Evolutionary conservation across 768 basidiomycete genomes (phyloP).

Genomic region (Boletus rufocinnamomeus): DNA sequence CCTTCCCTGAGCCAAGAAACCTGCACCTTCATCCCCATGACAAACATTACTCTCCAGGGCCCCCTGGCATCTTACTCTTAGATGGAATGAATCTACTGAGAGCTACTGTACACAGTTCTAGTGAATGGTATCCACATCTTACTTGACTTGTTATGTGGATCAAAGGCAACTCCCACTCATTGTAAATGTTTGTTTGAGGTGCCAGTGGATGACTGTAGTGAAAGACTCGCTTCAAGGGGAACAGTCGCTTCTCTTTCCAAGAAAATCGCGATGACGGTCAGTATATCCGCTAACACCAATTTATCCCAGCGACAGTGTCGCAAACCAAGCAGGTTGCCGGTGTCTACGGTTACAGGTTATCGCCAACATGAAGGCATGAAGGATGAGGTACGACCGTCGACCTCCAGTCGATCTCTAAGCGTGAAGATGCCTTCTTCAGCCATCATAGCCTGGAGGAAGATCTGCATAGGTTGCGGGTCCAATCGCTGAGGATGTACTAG

Average conservation of each 20-base stretch:
- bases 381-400: not conserved
- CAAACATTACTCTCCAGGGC: too few species aligned
- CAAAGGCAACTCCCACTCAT: too few species aligned
- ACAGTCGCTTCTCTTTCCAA: not conserved
- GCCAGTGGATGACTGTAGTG: too few species aligned
- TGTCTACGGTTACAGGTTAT: not conserved
- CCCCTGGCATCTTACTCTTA: too few species aligned
- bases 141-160: too few species aligned
- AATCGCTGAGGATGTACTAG: conserved; percentile 21
- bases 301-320: not conserved
- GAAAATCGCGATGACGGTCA: not conserved
- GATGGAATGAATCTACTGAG: too few species aligned
- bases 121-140: too few species aligned
- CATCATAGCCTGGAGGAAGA: conserved; percentile 34
- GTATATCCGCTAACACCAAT: not conserved
- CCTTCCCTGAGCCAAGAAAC: too few species aligned
- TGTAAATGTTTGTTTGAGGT: too few species aligned
- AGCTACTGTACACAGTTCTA: too few species aligned
- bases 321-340: not conserved
- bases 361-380: not conserved
- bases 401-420: not conserved
- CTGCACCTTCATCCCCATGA: too few species aligned
- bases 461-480: conserved; percentile 24
- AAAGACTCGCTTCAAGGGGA: not conserved
- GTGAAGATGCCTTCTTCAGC: conserved; percentile 13